Evolutionary conservation across 2,329 filamentous ascomycete species (phyloP), one percentile per base, ranked within the genome.

Genomic region (Graphium sp.): DNA sequence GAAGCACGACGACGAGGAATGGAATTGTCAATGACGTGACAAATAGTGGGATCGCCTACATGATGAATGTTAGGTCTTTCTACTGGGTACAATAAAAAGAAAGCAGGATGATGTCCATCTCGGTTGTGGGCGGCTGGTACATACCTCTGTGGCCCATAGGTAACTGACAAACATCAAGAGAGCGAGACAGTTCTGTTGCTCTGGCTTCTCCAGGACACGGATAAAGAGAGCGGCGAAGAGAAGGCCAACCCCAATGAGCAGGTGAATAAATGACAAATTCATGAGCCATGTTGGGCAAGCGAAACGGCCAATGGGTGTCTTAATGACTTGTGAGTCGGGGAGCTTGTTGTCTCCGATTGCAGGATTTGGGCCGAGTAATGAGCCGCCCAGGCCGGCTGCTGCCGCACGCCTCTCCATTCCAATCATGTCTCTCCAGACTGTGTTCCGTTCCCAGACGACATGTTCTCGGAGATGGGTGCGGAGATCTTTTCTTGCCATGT

Each of bases 381-480:
- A 81, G 37, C 79, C 73, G 14, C 89, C 89, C 38, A 98, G 66
- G 40, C 87, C 89, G 7, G 87, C 87, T 7, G 89, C 91, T 53
- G 95, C 87, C 2, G 83, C 83, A 46, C 92, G 85, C 14, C 89
- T 69, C 56, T 98, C 91, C 40, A 98, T 87, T 30, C 87, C 89
- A 47, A 98, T 98, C 71, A 98, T 89, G 43, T 98, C 89, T 54
- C 91, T 66, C 89, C 89, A 98, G 12, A 98, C 89, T 0, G 89
- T 98, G 47, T 98, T 98, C 32, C 89, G 71, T 50, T 98, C 91
- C 91, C 89, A 98, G 1, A 95, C 87, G 13, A 98, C 85, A 49
- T 98, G 89, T 53, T 98, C 91, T 32, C 89, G 66, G 16, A 98
- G 65, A 45, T 98, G 85, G 18, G 93, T 70, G 30, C 89, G 71